phyloP scores from a whole-genome alignment of 352 stramenopile genomes.

The Halophytophthora batemanensis region DNA sequence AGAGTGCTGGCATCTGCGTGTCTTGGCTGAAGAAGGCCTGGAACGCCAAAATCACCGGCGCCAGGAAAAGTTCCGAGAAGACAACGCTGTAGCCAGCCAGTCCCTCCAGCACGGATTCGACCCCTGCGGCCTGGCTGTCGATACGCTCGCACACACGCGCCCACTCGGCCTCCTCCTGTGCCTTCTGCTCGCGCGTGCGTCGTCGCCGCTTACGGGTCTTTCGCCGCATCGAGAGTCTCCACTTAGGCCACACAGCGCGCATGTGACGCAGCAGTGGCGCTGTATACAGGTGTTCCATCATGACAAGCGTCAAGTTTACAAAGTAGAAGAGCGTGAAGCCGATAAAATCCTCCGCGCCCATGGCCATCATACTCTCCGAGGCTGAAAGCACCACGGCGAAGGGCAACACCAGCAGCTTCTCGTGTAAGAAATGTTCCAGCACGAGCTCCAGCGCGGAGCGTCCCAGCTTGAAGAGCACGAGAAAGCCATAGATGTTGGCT shows the following conservation, averaged over 20 bases:
- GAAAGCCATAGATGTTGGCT: constrained; percentile 88
- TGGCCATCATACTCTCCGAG: constrained; percentile 93
- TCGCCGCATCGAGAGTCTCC: constrained; percentile 84
- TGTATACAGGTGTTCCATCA: constrained; percentile 94
- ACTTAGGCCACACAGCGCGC: constrained; percentile 87
- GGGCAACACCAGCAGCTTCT: constrained; percentile 90
- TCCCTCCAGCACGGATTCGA: constrained; percentile 93
- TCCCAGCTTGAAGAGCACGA: constrained; percentile 90
- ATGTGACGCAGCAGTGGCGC: constrained; percentile 84
- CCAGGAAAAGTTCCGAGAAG: constrained; percentile 85
- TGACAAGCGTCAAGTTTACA: constrained; percentile 89
- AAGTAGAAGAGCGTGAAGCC: constrained; percentile 95
- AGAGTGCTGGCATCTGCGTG: constrained; percentile 90
- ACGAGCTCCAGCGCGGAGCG: constrained; percentile 81
- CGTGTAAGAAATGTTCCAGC: constrained; percentile 84
- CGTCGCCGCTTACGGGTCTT: constrained; percentile 68
- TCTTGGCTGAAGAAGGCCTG: constrained; percentile 88
- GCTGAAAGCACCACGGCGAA: constrained; percentile 89
- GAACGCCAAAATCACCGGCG: constrained; percentile 86
- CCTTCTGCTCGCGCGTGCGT: constrained; percentile 91
- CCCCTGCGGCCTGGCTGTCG: constrained; percentile 89
- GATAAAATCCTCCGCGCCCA: constrained; percentile 94
- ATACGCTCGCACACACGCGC: constrained; percentile 93
- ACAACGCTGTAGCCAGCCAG: constrained; percentile 90
- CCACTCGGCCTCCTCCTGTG: constrained; percentile 90